Evolutionary conservation across 306 rosid genomes (phyloP).

Genomic region (Malus asiatica): DNA sequence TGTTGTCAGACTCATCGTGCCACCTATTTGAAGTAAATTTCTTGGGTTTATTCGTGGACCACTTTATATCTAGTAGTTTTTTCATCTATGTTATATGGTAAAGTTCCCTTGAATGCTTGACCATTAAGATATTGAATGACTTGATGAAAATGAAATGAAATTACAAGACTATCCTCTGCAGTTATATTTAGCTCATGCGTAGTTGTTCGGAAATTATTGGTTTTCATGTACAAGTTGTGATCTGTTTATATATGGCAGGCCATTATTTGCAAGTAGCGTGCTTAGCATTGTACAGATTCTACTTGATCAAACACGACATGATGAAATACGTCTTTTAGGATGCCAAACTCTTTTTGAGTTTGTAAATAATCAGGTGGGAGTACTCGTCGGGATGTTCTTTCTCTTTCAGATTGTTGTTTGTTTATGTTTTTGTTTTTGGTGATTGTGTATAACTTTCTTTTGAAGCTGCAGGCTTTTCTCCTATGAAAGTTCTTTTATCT

Average conservation of each 20-base stretch:
- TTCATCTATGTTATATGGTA: background rate
- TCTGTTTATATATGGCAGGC: conserved; percentile 37
- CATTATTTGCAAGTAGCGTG: conserved; percentile 67
- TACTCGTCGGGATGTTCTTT: conserved; percentile 21
- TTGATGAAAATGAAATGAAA: background rate
- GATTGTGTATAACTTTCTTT: background rate
- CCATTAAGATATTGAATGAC: background rate
- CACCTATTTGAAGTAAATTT: background rate
- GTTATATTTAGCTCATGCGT: background rate
- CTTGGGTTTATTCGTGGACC: background rate
- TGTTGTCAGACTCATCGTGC: background rate
- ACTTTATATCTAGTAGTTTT: background rate
- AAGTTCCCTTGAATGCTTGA: background rate
- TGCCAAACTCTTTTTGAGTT: conserved; percentile 61
- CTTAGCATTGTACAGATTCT: conserved; percentile 59
- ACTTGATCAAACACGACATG: conserved; percentile 56
- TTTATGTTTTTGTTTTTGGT: background rate
- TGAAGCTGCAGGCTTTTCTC: background rate
- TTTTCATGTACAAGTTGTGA: conserved; percentile 6
- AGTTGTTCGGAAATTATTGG: background rate
- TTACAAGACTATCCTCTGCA: background rate
- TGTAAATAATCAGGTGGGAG: conserved; percentile 65
- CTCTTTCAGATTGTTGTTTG: conserved; percentile 9
- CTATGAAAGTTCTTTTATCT: background rate
- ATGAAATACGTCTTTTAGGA: conserved; percentile 59